A percentile compares a stretch with the other conserved stretches of the same genome.
Evolutionary conservation across 2,329 filamentous ascomycete species (phyloP).

Genomic region (Calonectria honghensis): DNA sequence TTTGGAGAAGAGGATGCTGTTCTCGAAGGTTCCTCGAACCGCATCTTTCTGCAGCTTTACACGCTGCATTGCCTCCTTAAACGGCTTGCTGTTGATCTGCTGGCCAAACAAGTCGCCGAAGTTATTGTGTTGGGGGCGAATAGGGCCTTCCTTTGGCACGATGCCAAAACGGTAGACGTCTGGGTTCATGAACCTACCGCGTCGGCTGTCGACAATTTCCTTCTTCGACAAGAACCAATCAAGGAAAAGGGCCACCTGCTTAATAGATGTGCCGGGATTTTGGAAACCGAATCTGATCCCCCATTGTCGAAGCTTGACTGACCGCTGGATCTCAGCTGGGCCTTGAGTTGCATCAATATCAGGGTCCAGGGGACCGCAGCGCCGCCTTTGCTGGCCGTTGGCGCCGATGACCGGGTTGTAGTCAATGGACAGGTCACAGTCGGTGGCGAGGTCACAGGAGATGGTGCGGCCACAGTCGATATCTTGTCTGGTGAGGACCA

Average conservation of each 20-base stretch:
- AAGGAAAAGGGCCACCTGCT: neutral
- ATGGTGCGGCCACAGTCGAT: neutral
- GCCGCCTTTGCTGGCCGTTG: neutral
- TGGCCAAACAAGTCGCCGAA: neutral
- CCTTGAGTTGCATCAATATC: neutral
- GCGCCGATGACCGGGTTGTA: neutral
- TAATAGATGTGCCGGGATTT: neutral
- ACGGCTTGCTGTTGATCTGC: neutral
- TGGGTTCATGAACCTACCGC: neutral
- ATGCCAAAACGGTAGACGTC: neutral
- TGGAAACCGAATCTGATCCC: neutral
- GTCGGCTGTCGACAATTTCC: rapidly evolving
- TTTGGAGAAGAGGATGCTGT: slow-evolving; percentile 3
- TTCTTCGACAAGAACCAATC: neutral
- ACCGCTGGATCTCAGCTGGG: neutral
- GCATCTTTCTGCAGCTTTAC: neutral
- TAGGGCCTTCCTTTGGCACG: too few species aligned
- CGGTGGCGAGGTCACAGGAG: neutral
- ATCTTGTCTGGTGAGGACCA: neutral
- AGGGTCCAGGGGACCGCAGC: neutral
- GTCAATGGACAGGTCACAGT: neutral
- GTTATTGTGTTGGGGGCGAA: neutral
- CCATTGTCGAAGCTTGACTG: slow-evolving; percentile 15
- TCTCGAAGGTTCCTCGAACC: neutral
- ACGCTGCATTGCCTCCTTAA: neutral